Evolutionary conservation across 2,329 filamentous ascomycete species (phyloP).

Genomic region (Xylariaceae sp.): DNA sequence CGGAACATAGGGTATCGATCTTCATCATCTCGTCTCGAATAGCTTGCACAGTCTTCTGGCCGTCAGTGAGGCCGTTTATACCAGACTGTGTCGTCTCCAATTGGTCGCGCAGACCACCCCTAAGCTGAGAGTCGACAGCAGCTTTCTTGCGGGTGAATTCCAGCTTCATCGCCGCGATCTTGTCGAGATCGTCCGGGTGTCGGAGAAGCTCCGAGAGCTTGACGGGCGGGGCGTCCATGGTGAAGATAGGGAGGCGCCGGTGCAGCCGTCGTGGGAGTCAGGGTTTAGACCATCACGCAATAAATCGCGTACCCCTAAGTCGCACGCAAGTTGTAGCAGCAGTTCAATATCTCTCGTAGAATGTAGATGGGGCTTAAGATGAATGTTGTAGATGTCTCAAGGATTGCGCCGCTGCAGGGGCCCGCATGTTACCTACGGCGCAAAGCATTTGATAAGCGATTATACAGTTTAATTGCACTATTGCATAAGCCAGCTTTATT

Average conservation of each 20-base stretch:
- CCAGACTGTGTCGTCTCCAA: constrained; percentile 92
- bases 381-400: not conserved
- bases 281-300: constrained; percentile 37
- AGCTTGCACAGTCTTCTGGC: constrained; percentile 86
- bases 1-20: constrained; percentile 95
- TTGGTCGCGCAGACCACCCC: constrained; percentile 87
- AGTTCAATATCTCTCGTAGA: not conserved
- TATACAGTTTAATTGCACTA: too few relatives aligned
- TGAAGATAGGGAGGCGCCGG: constrained; percentile 35
- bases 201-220: constrained; percentile 92
- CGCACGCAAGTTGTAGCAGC: not conserved
- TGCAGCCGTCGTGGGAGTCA: constrained; percentile 32
- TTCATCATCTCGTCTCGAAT: constrained; percentile 99
- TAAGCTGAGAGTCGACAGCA: constrained; percentile 87
- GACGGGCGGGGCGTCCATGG: constrained; percentile 71
- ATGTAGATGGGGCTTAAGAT: not conserved
- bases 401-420: too few relatives aligned
- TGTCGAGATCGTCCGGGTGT: constrained; percentile 96
- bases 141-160: constrained; percentile 95
- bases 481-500: too few relatives aligned
- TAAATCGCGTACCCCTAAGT: not conserved
- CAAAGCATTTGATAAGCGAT: too few relatives aligned
- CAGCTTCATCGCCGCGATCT: constrained; percentile 85
- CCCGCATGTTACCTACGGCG: too few relatives aligned
- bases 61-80: constrained; percentile 86